These are phyloP conservation scores for Scedosporium minutisporum DNA, from an alignment of 2,329 filamentous ascomycete species.

Conservation along the genomic window DNA sequence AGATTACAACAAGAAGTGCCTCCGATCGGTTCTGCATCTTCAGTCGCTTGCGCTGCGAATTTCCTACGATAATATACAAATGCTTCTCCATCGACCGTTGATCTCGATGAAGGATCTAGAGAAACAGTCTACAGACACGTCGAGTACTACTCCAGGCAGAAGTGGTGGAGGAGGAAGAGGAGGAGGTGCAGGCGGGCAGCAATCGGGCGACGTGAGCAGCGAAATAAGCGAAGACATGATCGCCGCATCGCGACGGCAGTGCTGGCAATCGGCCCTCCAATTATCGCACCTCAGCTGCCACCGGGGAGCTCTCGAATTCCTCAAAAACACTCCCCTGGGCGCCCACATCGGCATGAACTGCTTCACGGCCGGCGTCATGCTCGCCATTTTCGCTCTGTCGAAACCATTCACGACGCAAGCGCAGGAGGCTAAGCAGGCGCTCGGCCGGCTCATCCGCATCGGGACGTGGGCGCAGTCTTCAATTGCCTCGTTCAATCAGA, in stretches of 20 bases:
- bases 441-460: background rate
- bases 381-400: background rate
- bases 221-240: background rate
- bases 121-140: background rate
- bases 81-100: background rate
- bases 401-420: background rate
- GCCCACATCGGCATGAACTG: background rate
- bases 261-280: background rate
- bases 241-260: background rate
- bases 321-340: background rate
- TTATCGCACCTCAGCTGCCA: background rate
- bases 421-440: background rate
- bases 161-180: background rate
- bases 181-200: background rate
- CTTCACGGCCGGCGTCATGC: background rate
- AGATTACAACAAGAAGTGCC: background rate
- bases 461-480: background rate
- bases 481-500: background rate
- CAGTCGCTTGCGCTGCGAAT: background rate
- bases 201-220: background rate
- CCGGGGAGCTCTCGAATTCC: background rate
- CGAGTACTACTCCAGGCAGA: background rate
- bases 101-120: background rate
- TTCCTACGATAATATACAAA: background rate
- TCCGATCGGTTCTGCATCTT: background rate